Conservation (phyloP, 2,329 filamentous ascomycete genomes). For the Xylariales sp. region DNA sequence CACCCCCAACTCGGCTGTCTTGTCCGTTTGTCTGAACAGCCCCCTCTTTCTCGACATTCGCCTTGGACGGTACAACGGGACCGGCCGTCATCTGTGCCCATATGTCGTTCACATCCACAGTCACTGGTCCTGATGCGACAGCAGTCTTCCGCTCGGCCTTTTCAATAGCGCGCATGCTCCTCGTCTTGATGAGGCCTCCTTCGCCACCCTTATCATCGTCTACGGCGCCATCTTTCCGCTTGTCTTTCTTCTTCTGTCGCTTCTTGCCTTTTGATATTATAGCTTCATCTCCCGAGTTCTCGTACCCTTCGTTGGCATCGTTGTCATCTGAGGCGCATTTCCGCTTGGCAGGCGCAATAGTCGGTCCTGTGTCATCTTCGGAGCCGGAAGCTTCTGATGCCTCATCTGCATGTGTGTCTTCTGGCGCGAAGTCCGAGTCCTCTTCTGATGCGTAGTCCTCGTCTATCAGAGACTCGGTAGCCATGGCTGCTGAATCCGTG, state of each 20-base stretch:
- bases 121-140: slow-evolving; percentile 53
- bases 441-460: slow-evolving; percentile 64
- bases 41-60: slow-evolving; percentile 16
- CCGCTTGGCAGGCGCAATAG: slow-evolving; percentile 22
- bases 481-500: slow-evolving; percentile 29
- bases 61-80: slow-evolving; percentile 27
- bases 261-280: slow-evolving; percentile 61
- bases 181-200: slow-evolving; percentile 66
- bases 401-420: slow-evolving; percentile 40
- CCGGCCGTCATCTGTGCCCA: slow-evolving; percentile 62
- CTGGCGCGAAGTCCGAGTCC: slow-evolving; percentile 70
- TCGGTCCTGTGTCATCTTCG: slow-evolving; percentile 29
- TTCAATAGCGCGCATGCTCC: slow-evolving; percentile 64
- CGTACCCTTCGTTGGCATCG: slow-evolving; percentile 44
- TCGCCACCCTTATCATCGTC: slow-evolving; percentile 53
- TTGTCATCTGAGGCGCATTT: slow-evolving; percentile 23
- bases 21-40: background rate
- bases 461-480: slow-evolving; percentile 34
- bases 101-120: slow-evolving; percentile 65
- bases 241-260: slow-evolving; percentile 39
- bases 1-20: background rate
- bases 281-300: slow-evolving; percentile 69
- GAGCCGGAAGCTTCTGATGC: slow-evolving; percentile 48
- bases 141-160: slow-evolving; percentile 53
- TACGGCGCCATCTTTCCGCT: slow-evolving; percentile 32